Evolutionary conservation across 192 early-diverging fungal species (phyloP).

Genomic region (Backusella liffmaniae): DNA sequence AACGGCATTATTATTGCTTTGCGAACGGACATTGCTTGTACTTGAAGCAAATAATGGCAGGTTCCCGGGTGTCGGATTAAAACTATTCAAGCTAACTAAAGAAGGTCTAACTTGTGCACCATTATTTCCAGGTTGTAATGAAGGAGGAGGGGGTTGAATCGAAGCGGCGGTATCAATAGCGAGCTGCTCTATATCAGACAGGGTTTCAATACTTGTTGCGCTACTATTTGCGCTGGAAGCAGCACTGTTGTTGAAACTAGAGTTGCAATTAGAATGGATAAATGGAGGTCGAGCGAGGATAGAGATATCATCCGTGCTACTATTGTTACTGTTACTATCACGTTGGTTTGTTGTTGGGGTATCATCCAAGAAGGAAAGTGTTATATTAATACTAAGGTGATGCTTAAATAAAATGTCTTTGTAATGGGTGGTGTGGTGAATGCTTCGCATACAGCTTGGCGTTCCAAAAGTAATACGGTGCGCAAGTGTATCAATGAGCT

Average conservation of each 20-base stretch:
- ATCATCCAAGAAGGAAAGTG: conserved; percentile 15
- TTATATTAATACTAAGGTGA: conserved; percentile 17
- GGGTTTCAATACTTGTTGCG: neutral
- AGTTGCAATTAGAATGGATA: neutral
- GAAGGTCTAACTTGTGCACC: neutral
- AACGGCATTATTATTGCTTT: neutral
- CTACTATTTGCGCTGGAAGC: neutral
- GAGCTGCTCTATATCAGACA: neutral
- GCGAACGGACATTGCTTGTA: neutral
- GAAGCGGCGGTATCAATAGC: neutral
- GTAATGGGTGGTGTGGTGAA: conserved; percentile 28
- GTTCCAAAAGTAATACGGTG: conserved; percentile 25
- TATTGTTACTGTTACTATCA: neutral
- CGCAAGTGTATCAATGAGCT: conserved; percentile 17
- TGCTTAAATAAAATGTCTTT: conserved; percentile 24
- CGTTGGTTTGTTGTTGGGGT: neutral
- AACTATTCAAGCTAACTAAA: neutral
- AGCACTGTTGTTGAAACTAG: neutral
- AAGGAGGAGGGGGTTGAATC: neutral
- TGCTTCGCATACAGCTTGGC: conserved; percentile 20
- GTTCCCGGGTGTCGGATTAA: neutral
- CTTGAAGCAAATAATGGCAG: neutral
- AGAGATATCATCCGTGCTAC: neutral
- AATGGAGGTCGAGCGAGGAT: neutral
- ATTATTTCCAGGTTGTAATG: neutral